Conservation (phyloP, 441 rosid genomes). For the Gossypium aridum region DNA sequence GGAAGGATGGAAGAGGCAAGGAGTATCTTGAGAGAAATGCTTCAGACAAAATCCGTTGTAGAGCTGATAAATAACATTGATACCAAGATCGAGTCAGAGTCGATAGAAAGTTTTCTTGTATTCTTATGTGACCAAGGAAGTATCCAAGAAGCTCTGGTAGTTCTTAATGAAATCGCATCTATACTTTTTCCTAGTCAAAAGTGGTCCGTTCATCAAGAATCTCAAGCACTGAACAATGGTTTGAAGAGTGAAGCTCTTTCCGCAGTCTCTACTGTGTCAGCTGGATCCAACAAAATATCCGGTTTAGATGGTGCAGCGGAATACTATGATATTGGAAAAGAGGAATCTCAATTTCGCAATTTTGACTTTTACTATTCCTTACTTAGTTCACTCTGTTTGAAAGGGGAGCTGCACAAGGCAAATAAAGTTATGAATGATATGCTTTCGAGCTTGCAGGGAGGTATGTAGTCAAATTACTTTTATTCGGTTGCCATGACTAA, state of each 20-base stretch:
- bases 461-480: background rate
- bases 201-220: constrained; percentile 24
- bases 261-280: constrained; percentile 11
- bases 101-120: constrained; percentile 48
- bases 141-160: constrained; percentile 53
- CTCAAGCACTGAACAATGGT: constrained; percentile 17
- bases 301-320: background rate
- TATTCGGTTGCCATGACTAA: background rate
- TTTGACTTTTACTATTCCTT: constrained; percentile 28
- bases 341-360: constrained; percentile 9
- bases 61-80: constrained; percentile 55
- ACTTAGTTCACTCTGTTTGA: constrained; percentile 38
- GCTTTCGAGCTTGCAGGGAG: constrained; percentile 26
- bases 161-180: constrained; percentile 61
- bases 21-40: constrained; percentile 74
- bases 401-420: constrained; percentile 39
- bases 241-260: background rate
- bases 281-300: constrained; percentile 6
- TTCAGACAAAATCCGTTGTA: constrained; percentile 47
- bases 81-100: constrained; percentile 56
- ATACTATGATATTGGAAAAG: background rate
- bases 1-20: constrained; percentile 95
- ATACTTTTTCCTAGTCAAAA: constrained; percentile 37
- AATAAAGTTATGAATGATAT: constrained; percentile 25
- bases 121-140: constrained; percentile 81